Conservation (phyloP, 257 asterid genomes). For the Galeopsis tetrahit region DNA sequence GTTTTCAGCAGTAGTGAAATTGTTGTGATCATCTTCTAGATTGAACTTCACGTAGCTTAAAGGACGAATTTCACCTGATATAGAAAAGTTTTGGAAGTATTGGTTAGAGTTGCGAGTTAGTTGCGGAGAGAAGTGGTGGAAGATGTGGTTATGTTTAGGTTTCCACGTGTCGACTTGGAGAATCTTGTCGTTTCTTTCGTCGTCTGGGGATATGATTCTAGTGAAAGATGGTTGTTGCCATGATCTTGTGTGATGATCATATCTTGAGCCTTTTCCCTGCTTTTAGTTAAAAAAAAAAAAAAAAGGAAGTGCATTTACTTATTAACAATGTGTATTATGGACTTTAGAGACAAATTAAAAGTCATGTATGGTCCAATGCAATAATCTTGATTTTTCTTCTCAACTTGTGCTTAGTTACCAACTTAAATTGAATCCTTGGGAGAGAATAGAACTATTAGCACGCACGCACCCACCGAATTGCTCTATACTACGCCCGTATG, state of each 20-base stretch:
- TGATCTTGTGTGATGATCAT: conserved; percentile 29
- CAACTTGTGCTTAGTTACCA: no score
- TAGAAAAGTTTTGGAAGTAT: conserved; percentile 45
- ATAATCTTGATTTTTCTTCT: no score
- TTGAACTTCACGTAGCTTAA: conserved; percentile 25
- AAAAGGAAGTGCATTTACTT: not conserved
- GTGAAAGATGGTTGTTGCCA: conserved; percentile 37
- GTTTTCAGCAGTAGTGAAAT: conserved; percentile 55
- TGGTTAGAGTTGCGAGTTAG: conserved; percentile 56
- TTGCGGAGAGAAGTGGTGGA: conserved; percentile 48
- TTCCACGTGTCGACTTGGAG: conserved; percentile 56
- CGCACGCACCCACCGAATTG: no score
- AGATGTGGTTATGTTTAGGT: conserved; percentile 40
- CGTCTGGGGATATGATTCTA: conserved; percentile 32
- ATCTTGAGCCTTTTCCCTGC: conserved; percentile 55
- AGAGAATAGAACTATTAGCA: not conserved
- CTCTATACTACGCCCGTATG: no score
- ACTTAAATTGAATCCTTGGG: not conserved
- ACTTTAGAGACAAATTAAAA: no score
- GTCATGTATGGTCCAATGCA: no score
- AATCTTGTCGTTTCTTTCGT: conserved; percentile 50
- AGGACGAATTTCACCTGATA: conserved; percentile 56
- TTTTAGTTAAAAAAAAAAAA: not conserved
- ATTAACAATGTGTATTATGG: no score
- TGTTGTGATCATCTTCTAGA: conserved; percentile 35